These are phyloP conservation scores for Penicillium ochrochloron DNA, from an alignment of 495 filamentous ascomycete genomes.

Conservation along the genomic window DNA sequence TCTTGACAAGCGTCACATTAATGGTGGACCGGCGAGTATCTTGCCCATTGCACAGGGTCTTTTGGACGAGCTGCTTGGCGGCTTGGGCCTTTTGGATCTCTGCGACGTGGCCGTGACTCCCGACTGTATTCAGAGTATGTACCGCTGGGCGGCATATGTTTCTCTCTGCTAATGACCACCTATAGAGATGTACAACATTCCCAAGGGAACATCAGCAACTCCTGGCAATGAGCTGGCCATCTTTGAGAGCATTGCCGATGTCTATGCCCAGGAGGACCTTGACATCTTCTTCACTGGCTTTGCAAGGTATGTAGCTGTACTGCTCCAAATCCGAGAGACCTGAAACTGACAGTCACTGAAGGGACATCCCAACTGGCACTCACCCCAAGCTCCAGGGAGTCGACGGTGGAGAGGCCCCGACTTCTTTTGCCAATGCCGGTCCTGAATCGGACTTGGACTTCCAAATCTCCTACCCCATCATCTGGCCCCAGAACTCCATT, in stretches of 20 bases:
- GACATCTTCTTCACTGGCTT: constrained; percentile 59
- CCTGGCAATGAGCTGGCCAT: constrained; percentile 51
- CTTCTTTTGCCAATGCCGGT: constrained; percentile 35
- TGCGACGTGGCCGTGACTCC: constrained; percentile 41
- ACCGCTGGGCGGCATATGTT: not conserved
- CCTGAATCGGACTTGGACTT: constrained; percentile 58
- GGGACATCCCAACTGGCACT: constrained; percentile 43
- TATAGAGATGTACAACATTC: constrained; percentile 49
- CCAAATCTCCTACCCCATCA: constrained; percentile 53
- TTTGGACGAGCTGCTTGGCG: constrained; percentile 21
- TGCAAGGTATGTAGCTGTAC: constrained; percentile 20
- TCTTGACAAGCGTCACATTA: constrained; percentile 22
- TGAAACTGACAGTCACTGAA: not conserved
- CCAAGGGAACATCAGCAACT: constrained; percentile 38
- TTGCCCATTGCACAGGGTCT: constrained; percentile 44
- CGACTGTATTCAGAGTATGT: constrained; percentile 35
- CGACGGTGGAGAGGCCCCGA: constrained; percentile 49
- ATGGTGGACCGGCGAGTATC: constrained; percentile 26
- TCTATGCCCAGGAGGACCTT: constrained; percentile 60
- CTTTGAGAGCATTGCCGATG: constrained; percentile 46
- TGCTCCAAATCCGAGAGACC: not conserved
- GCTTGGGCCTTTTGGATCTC: constrained; percentile 14
- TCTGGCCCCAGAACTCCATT: constrained; percentile 63
- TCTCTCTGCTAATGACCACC: not conserved
- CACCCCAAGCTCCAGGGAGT: constrained; percentile 46